Evolutionary conservation across 116 monocot genomes (phyloP), one percentile per base, ranked within the genome.

Genomic region (Thalassia testudinum): DNA sequence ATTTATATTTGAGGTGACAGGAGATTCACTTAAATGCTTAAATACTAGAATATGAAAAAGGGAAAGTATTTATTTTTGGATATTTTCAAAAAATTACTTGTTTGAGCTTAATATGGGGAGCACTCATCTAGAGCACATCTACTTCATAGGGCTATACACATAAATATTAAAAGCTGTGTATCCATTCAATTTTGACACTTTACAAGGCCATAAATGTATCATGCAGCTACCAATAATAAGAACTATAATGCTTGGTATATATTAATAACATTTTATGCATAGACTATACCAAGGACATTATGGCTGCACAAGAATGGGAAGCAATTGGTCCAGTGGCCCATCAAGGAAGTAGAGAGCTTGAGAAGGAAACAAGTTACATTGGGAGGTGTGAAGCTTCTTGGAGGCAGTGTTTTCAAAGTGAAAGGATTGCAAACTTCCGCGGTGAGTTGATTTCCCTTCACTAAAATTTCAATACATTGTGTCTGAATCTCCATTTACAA

Each of bases 311-410:
- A 52, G 1, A 50, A 64, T 45, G 77, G 75, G 51, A 67, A 42
- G 27, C 77, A 77, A 44, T 59, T 92, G 37, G 34, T 86, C 53
- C 92, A 86, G 22, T 92, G 92, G 92, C 86, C 92, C 0, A 54
- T 80, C 12, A 63, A 73, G 61, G 92, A 92, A 63, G 37, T 92
- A 26, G 71, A 92, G 62, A 65, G 60, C 24, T 72, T 92, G 2
- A 74, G 92, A 42, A 57, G 50, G 37, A 40, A 49, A 17, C 12
- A 17, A 21, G 50, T 47, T 0, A 38, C 68, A 7, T 50, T 29
- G 2, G 25, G 38, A 16, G 23, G 18, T 16, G 62, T 78, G 67
- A 62, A 69, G 34, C 27, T 78, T 1, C 19, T 38, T 10, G 38
- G 28, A 0, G 75, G 84, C 15, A 50, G 26, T 19, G 15, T 47